phyloP scores from a whole-genome alignment of 345 rosid species.

The Syzygium oleosum region DNA sequence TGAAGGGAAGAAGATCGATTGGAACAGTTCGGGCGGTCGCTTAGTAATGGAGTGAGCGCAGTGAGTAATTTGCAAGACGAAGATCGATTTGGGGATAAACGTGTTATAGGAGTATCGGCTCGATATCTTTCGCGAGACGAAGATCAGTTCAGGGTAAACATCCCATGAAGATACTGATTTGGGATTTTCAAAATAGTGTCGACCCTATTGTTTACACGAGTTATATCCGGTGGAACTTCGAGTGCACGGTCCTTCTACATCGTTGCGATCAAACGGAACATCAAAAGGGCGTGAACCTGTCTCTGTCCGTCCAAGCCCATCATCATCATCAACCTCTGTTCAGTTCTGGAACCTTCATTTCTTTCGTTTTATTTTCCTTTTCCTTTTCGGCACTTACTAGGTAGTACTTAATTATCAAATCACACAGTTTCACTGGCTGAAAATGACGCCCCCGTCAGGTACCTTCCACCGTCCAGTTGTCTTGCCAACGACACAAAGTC shows the following conservation, averaged over 20 bases:
- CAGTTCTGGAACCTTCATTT: neutral
- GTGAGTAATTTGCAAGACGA: neutral
- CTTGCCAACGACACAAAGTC: neutral
- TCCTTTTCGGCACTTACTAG: neutral
- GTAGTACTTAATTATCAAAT: neutral
- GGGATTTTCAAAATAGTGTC: neutral
- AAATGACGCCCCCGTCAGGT: neutral
- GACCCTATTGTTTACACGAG: neutral
- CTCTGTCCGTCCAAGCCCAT: neutral
- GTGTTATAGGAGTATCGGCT: fast-evolving
- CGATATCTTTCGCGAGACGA: fast-evolving
- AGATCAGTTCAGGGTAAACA: fast-evolving
- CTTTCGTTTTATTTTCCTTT: neutral
- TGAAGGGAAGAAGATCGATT: neutral
- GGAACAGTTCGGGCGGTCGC: neutral
- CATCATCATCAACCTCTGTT: neutral
- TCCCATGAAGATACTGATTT: fast-evolving
- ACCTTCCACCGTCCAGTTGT: neutral
- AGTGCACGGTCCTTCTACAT: neutral
- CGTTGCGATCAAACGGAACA: neutral
- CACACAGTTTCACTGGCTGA: neutral
- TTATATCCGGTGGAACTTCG: neutral
- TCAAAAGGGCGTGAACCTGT: neutral
- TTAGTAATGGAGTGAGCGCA: neutral
- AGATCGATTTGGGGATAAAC: neutral